These are phyloP conservation scores for Hebeloma cylindrosporum DNA, from an alignment of 768 basidiomycete species.

Conservation along the genomic window DNA sequence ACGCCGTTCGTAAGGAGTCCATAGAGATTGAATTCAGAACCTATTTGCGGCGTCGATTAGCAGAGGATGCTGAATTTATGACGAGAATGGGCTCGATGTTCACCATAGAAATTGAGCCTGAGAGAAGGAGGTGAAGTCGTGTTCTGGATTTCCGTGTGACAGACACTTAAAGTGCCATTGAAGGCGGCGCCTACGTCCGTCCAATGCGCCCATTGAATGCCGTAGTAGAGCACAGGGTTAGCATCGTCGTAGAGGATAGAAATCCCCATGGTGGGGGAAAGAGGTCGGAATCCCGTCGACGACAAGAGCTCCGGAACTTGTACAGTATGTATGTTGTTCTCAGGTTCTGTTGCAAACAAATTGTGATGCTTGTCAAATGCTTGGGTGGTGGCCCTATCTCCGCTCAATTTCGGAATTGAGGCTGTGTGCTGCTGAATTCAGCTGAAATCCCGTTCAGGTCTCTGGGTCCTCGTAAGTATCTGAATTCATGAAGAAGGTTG, in stretches of 20 bases:
- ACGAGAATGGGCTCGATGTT: background rate
- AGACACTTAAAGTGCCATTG: background rate
- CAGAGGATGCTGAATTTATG: background rate
- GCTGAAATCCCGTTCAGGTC: too few species aligned
- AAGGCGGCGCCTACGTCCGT: background rate
- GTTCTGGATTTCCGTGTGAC: background rate
- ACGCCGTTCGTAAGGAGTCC: background rate
- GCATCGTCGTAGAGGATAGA: constrained; percentile 2
- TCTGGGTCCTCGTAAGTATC: too few species aligned
- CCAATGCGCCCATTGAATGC: constrained; percentile 2
- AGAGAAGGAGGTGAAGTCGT: background rate
- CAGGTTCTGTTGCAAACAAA: too few species aligned
- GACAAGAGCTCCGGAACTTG: too few species aligned
- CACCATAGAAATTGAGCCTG: constrained; percentile 1
- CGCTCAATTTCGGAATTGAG: too few species aligned
- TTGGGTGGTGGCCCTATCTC: too few species aligned
- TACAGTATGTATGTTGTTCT: too few species aligned
- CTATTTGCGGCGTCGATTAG: background rate
- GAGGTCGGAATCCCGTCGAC: too few species aligned
- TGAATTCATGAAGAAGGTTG: too few species aligned
- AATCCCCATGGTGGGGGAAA: background rate
- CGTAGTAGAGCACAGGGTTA: constrained; percentile 1
- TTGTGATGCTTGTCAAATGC: too few species aligned
- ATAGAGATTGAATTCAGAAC: constrained; percentile 1
- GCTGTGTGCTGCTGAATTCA: too few species aligned